Evolutionary conservation across 345 rosid genomes (phyloP).

Genomic region (Populus davidiana): DNA sequence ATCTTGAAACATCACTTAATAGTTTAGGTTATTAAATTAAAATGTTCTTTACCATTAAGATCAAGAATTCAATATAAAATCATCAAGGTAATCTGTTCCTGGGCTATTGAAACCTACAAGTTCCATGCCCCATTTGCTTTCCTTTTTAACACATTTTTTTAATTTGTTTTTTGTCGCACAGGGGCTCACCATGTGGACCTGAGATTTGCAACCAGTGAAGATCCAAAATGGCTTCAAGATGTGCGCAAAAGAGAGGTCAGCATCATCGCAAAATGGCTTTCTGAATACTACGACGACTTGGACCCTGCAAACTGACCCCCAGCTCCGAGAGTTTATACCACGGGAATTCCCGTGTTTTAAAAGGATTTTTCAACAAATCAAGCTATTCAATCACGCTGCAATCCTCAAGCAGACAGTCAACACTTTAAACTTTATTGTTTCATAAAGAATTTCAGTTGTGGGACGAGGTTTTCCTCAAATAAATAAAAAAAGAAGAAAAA

Average conservation of each 20-base stretch:
- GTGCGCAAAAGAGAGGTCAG: conserved; percentile 42
- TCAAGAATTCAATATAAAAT: background rate
- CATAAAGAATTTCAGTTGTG: background rate
- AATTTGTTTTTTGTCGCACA: background rate
- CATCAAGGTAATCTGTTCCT: background rate
- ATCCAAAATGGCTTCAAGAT: conserved; percentile 53
- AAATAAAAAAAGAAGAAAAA: no score
- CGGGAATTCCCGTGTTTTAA: background rate
- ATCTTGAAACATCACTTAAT: no score
- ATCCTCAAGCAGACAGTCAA: background rate
- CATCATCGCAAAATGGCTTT: conserved; percentile 45
- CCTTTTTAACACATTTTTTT: background rate
- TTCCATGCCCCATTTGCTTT: background rate
- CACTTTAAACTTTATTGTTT: background rate
- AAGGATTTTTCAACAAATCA: background rate
- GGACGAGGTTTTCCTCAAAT: background rate
- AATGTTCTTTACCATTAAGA: no score
- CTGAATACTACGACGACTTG: conserved; percentile 40
- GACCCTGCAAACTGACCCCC: conserved; percentile 2
- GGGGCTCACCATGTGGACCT: conserved; percentile 74
- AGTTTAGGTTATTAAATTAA: no score
- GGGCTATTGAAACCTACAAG: background rate
- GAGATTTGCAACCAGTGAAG: conserved; percentile 47
- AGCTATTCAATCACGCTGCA: background rate
- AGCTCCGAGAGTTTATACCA: no score